phyloP scores from a whole-genome alignment of 2,329 filamentous ascomycete genomes.

The Cryphonectria parasitica region DNA sequence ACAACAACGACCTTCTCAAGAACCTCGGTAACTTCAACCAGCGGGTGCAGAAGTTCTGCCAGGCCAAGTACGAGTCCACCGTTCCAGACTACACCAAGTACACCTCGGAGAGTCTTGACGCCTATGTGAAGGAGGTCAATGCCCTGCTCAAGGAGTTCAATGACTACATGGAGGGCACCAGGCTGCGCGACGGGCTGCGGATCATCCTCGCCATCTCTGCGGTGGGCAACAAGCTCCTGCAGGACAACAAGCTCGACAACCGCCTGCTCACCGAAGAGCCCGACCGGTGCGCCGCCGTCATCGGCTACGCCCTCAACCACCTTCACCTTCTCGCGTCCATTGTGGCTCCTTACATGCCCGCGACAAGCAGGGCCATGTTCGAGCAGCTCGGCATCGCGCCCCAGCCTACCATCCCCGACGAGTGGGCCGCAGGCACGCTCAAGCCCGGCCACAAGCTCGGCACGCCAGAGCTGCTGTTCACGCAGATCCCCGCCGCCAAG shows the following conservation, averaged over 20 bases:
- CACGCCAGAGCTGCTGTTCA: conserved; percentile 78
- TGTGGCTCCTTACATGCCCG: conserved; percentile 83
- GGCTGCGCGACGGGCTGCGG: conserved; percentile 68
- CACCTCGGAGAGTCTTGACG: conserved; percentile 55
- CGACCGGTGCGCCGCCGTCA: conserved; percentile 58
- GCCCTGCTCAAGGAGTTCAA: conserved; percentile 68
- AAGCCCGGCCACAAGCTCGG: conserved; percentile 80
- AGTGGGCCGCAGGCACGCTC: conserved; percentile 65
- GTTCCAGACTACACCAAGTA: conserved; percentile 57
- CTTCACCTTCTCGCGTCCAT: conserved; percentile 80
- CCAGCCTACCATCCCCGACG: conserved; percentile 64
- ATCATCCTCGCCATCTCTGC: conserved; percentile 70
- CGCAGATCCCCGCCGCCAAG: conserved; percentile 80
- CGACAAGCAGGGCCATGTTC: conserved; percentile 75
- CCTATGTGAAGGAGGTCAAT: conserved; percentile 67
- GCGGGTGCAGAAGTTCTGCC: conserved; percentile 65
- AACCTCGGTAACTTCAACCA: conserved; percentile 67
- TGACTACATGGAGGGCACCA: conserved; percentile 70
- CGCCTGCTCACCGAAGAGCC: conserved; percentile 56
- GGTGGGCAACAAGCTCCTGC: conserved; percentile 54
- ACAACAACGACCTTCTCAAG: conserved; percentile 72
- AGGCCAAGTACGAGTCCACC: conserved; percentile 48
- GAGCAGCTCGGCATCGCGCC: conserved; percentile 70
- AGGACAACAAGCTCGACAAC: conserved; percentile 48
- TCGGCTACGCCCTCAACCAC: conserved; percentile 82